Evolutionary conservation across 2,329 filamentous ascomycete genomes (phyloP), one percentile per base, ranked within the genome.

Genomic region (Verticillium klebahnii): DNA sequence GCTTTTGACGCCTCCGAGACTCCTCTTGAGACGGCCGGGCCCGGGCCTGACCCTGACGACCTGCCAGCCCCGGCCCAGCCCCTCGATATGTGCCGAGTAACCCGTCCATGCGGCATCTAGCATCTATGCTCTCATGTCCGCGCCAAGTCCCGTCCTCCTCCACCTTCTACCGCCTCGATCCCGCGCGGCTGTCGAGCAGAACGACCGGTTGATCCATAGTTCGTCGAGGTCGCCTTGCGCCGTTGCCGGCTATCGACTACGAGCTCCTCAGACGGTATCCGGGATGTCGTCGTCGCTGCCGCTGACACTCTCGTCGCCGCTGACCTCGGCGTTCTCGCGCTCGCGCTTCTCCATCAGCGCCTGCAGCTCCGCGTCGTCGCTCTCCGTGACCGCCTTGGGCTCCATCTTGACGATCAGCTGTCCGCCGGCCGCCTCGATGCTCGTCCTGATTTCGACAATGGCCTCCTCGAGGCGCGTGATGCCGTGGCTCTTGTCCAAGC

Each of bases 281-380:
- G 75, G 75, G 57, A 78, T 75, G 74, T 92, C 93, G 75, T 97
- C 95, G 73, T 98, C 95, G 74, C 92, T 97, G 78, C 96, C 94
- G 74, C 92, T 96, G 77, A 92, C 85, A 75, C 93, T 95, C 83
- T 99, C 95, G 75, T 99, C 96, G 72, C 95, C 95, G 77, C 93
- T 97, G 73, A 99, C 92, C 77, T 99, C 92, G 75, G 92, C 91
- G 79, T 99, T 99, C 85, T 98, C 94, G 68, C 92, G 89, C 83
- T 97, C 95, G 68, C 91, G 89, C 89, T 98, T 97, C 85, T 98
- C 95, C 95, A 99, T 99, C 67, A 99, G 85, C 59, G 94, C 95
- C 77, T 97, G 93, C 67, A 99, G 83, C 78, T 97, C 93, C 31
- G 94, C 95, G 73, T 99, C 95, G 72, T 99, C 96, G 76, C 93